Evolutionary conservation across 1,284 basidiomycete genomes (phyloP).

Genomic region (Ceratobasidium sp.): DNA sequence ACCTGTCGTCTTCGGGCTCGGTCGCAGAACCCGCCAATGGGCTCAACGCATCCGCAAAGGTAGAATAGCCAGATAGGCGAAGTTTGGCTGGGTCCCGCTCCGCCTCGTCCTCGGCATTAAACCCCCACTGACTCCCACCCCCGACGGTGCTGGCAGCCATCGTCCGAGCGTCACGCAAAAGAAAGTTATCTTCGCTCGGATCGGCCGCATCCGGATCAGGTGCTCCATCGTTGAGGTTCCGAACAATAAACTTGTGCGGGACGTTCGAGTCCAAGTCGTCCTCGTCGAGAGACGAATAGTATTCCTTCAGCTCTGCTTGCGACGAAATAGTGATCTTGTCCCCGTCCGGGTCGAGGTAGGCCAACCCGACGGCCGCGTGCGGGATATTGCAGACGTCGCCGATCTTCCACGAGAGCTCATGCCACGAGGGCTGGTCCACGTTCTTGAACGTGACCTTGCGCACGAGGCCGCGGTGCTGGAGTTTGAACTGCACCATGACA

Average conservation of each 20-base stretch:
- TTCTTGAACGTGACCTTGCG: conserved; percentile 41
- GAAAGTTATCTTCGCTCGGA: conserved; percentile 34
- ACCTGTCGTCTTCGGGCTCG: conserved; percentile 11
- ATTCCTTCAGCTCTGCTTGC: conserved; percentile 46
- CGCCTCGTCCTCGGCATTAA: conserved; percentile 35
- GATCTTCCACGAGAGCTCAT: conserved; percentile 41
- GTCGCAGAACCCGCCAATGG: conserved; percentile 24
- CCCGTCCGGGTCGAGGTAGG: conserved; percentile 37
- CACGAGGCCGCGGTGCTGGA: conserved; percentile 41
- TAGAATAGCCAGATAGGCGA: conserved; percentile 40
- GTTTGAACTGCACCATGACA: conserved; percentile 41
- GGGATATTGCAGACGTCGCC: conserved; percentile 38
- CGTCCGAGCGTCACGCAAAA: conserved; percentile 24
- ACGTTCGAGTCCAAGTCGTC: conserved; percentile 26
- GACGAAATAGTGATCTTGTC: conserved; percentile 47
- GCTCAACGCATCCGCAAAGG: conserved; percentile 41
- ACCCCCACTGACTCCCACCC: conserved; percentile 37
- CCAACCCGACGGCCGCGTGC: conserved; percentile 31
- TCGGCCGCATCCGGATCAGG: conserved; percentile 20
- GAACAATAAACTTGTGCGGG: conserved; percentile 39
- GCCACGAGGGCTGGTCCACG: conserved; percentile 37
- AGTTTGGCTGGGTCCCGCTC: conserved; percentile 39
- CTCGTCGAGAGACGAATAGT: conserved; percentile 40
- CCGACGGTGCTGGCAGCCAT: conserved; percentile 40
- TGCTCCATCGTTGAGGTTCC: conserved; percentile 29